Base-by-base conservation (phyloP, 345 rosid species). In the Eucalyptus pauciflora region DNA sequence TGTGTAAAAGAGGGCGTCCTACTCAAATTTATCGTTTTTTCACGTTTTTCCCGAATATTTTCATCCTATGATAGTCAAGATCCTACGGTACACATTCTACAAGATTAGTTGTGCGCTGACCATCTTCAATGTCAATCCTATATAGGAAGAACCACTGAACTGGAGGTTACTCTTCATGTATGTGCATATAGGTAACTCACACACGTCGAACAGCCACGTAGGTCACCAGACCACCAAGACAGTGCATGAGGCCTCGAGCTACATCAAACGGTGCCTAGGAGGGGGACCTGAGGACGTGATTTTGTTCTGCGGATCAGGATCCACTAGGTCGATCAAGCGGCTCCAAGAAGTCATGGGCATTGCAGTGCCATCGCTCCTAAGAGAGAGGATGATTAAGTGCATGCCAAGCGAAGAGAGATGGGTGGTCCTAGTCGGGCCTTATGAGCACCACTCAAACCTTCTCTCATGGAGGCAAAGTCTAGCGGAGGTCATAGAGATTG, bases 381-480 rank as follows among this genome's bases (percentile, higher is more conserved):
- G 96, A 94, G 96, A 94, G 0, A 89, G 90, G 50, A 18, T 94
- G 5, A 60, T 92, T 8, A 89, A 83, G 49, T 88, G 93, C 91
- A 81, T 95, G 15, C 49, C 58, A 13, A 24, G 52, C 7, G 94
- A 94, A 67, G 92, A 94, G 56, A 92, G 96, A 58, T 94, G 95
- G 97, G 90, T 94, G 2, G 97, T 94, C 8, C 94, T 94, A 45
- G 89, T 94, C 3, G 96, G 97, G 3, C 97, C 97, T 2, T 92
- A 92, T 45, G 97, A 95, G 92, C 97, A 95, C 90, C 97, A 95
- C 87, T 95, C 96, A 0, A 94, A 95, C 83, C 85, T 95, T 41
- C 94, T 95, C 56, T 94, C 97, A 1, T 95, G 97, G 97, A 60
- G 96, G 69, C 95, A 94, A 81, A 94, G 96, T 90, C 86, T 94